These are phyloP conservation scores for Rhodomyrtus tomentosa DNA, from an alignment of 345 rosid genomes.

Conservation along the genomic window DNA sequence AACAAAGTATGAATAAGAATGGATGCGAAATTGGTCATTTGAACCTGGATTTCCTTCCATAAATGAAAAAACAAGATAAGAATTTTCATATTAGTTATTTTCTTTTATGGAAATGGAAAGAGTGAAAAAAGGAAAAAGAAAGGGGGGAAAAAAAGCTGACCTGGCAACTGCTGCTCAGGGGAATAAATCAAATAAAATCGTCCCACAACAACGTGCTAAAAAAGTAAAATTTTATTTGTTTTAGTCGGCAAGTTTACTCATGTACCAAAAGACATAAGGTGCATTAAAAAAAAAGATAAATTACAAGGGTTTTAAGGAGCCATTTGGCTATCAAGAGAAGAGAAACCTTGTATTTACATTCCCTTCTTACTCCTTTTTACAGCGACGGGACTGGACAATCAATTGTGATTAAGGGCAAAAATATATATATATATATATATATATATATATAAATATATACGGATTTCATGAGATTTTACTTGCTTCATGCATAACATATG, in stretches of 20 bases:
- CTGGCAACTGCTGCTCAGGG: background rate
- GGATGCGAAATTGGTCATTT: background rate
- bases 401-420: too few relatives aligned
- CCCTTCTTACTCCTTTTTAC: background rate
- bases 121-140: too few relatives aligned
- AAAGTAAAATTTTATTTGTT: background rate
- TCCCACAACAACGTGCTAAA: background rate
- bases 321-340: background rate
- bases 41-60: background rate
- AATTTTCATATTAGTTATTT: background rate
- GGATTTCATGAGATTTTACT: rapidly evolving
- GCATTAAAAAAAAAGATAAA: background rate
- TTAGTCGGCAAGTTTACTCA: background rate
- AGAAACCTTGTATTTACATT: background rate
- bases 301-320: background rate
- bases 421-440: too few relatives aligned
- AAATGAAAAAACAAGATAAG: background rate
- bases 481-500: background rate
- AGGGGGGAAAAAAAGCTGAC: background rate
- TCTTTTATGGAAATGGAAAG: background rate
- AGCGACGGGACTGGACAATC: background rate
- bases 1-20: background rate
- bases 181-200: background rate
- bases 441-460: too few relatives aligned
- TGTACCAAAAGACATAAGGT: background rate